Evolutionary conservation across 176 grass and related monocot species (phyloP), one percentile per base, ranked within the genome.

Genomic region (Cymbopogon citratus): DNA sequence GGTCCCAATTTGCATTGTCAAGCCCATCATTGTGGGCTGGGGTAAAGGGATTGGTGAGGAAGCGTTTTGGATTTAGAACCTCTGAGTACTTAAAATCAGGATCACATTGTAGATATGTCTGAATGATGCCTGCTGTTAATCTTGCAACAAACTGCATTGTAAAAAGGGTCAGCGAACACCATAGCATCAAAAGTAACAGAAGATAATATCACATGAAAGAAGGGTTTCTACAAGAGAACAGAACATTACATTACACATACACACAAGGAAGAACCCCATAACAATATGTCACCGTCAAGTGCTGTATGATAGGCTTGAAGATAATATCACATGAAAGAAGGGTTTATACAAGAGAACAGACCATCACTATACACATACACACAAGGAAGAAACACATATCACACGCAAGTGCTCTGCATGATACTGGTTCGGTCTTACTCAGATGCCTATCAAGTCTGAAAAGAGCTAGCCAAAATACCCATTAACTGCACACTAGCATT

Each of bases 1-100:
- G 97, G 73, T 99, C 92, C 66, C 87, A 99, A 57, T 93, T 93
- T 71, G 79, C 83, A 95, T 99, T 99, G 76, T 99, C 97, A 90
- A 88, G 77, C 7, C 97, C 97, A 90, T 93, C 87, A 86, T 99
- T 99, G 77, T 91, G 87, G 23, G 85, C 83, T 60, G 90, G 83
- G 74, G 63, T 82, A 21, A 91, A 90, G 81, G 93, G 97, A 85
- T 85, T 95, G 5, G 97, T 99, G 74, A 99, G 83, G 86, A 86
- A 96, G 12, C 71, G 77, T 84, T 99, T 99, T 34, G 90, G 92
- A 57, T 85, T 99, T 28, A 90, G 73, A 21, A 81, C 49, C 49
- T 96, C 91, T 23, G 92, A 93, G 87, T 99, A 95, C 76, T 87
- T 95, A 80, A 99, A 95, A 59, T 80, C 70, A 25, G 89, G 80